Conservation (phyloP, 352 stramenopile species). For the Phytophthora melonis region DNA sequence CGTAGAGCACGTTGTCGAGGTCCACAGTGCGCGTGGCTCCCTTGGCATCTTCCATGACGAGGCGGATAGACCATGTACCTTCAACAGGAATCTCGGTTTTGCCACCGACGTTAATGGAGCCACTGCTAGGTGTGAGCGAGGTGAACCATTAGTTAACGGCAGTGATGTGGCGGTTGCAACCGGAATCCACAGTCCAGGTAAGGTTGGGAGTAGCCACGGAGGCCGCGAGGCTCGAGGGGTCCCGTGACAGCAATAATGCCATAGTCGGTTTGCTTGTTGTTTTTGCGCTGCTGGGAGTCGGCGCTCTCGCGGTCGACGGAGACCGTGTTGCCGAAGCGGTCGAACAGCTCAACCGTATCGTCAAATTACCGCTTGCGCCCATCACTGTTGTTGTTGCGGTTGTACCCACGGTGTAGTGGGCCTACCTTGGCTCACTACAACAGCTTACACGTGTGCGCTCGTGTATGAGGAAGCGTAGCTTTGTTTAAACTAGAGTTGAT, state of each 20-base stretch:
- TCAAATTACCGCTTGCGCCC: not conserved
- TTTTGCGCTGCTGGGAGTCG: not conserved
- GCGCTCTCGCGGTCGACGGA: not conserved
- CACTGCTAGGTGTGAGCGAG: not conserved
- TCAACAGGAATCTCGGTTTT: not conserved
- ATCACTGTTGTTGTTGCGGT: not conserved
- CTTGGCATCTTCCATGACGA: not conserved
- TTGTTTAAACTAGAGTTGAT: no score
- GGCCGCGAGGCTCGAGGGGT: not conserved
- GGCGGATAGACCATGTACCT: not conserved
- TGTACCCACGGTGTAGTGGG: not conserved
- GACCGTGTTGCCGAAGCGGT: not conserved
- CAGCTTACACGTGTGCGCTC: no score
- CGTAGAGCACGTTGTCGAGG: not conserved
- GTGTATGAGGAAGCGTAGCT: no score
- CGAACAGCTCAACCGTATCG: not conserved
- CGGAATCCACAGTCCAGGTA: not conserved
- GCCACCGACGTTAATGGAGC: not conserved
- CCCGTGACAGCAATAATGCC: not conserved
- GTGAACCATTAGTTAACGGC: not conserved
- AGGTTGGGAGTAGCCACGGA: not conserved
- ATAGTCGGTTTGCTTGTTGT: not conserved
- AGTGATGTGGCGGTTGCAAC: not conserved
- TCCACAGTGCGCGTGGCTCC: not conserved
- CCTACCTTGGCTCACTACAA: no score